Percentiles rank a stretch among this genome's conserved stretches.
Conservation (phyloP, 768 basidiomycete genomes). For the Albatrellus ellisii region DNA sequence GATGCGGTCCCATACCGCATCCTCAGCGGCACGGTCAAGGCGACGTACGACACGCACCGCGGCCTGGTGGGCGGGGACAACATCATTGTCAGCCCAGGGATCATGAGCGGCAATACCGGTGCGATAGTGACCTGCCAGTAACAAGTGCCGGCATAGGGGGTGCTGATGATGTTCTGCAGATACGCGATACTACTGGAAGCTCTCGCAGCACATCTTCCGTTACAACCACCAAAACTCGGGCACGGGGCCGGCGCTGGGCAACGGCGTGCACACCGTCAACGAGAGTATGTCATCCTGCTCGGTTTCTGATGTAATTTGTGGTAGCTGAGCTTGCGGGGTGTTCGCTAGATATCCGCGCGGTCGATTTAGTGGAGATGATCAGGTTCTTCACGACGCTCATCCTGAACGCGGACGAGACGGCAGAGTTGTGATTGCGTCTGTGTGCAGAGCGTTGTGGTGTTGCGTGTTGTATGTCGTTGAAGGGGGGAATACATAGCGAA, state of each 20-base stretch:
- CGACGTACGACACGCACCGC: constrained; percentile 22
- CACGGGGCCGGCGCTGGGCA: constrained; percentile 17
- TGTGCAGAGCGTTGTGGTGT: too few species aligned
- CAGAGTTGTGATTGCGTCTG: constrained; percentile 6
- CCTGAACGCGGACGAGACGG: constrained; percentile 49
- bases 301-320: not conserved
- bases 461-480: too few species aligned
- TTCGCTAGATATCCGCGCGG: constrained; percentile 30
- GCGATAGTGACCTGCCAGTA: constrained; percentile 1
- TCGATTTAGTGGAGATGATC: constrained; percentile 48
- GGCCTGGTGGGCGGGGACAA: constrained; percentile 14
- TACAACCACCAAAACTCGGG: constrained; percentile 14
- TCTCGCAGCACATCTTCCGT: constrained; percentile 10
- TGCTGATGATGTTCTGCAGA: constrained; percentile 6
- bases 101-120: constrained; percentile 25
- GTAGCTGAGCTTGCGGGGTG: not conserved
- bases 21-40: constrained; percentile 30
- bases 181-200: constrained; percentile 10
- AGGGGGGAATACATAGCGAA: too few species aligned
- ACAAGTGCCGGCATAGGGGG: not conserved
- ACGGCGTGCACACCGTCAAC: constrained; percentile 55
- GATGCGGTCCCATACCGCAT: constrained; percentile 25
- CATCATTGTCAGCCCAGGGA: constrained; percentile 27
- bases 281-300: constrained; percentile 35
- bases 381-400: constrained; percentile 53